phyloP scores from a whole-genome alignment of 1,139 yeast species.

The Hansenula lynferdii region DNA sequence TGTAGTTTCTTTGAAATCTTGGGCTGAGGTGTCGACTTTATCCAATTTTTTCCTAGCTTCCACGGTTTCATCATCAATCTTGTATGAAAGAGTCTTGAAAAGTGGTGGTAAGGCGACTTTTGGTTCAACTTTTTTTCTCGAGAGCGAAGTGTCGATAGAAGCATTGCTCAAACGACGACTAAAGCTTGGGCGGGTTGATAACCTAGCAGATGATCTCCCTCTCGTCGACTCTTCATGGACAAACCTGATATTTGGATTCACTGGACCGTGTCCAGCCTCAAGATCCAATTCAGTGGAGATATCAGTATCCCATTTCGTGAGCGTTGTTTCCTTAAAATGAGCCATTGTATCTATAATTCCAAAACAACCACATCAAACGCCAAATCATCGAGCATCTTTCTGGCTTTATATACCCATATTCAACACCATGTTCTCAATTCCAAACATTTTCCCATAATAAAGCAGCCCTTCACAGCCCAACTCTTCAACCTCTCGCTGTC shows the following conservation, averaged over 20 bases:
- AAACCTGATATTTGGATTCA: background rate
- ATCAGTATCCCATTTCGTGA: conserved; percentile 2
- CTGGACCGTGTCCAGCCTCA: background rate
- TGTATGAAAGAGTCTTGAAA: conserved; percentile 35
- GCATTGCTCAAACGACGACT: conserved; percentile 1
- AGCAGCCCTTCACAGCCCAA: no score
- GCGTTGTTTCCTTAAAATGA: background rate
- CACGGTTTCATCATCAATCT: conserved; percentile 28
- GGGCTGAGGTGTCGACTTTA: conserved; percentile 2
- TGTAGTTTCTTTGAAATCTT: conserved; percentile 10
- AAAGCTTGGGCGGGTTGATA: background rate
- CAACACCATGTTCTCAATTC: no score
- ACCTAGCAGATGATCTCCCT: background rate
- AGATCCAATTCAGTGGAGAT: conserved; percentile 1
- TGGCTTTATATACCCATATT: background rate
- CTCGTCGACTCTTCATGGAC: background rate
- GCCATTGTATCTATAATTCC: background rate
- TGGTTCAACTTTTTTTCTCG: conserved; percentile 25
- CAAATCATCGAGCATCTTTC: background rate
- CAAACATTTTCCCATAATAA: no score
- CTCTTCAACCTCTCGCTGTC: no score
- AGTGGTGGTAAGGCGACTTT: conserved; percentile 31
- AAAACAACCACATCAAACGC: background rate
- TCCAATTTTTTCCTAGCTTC: conserved; percentile 33
- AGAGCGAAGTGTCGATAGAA: conserved; percentile 8